A percentile compares a stretch with the other conserved stretches of the same genome.
Conservation (phyloP, 805 yeast species). For the Candida alai region DNA sequence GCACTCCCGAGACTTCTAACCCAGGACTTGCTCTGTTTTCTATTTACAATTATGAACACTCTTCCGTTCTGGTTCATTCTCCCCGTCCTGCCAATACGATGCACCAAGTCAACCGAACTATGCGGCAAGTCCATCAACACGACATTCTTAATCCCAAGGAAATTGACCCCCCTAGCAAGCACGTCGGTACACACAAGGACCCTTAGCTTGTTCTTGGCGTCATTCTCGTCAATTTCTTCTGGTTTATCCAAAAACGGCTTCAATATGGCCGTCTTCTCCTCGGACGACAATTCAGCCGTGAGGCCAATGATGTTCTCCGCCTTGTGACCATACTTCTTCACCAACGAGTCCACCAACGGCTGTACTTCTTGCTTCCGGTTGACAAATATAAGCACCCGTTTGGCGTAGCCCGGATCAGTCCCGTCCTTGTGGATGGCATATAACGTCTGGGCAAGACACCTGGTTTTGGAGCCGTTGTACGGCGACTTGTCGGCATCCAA, state of each 20-base stretch:
- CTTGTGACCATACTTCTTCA: constrained; percentile 31
- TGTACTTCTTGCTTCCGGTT: constrained; percentile 66
- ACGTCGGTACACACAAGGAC: constrained; percentile 86
- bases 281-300: constrained; percentile 60
- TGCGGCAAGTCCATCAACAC: constrained; percentile 82
- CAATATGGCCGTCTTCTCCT: constrained; percentile 56
- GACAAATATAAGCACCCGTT: constrained; percentile 81
- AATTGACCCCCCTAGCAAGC: constrained; percentile 86
- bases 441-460: constrained; percentile 83
- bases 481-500: constrained; percentile 78
- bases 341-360: constrained; percentile 53
- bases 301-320: constrained; percentile 54
- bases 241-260: constrained; percentile 59
- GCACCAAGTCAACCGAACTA: constrained; percentile 81
- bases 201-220: constrained; percentile 41
- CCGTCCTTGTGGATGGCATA: constrained; percentile 84
- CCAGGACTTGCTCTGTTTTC: constrained; percentile 59
- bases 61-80: constrained; percentile 87
- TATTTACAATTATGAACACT: constrained; percentile 74
- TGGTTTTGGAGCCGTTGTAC: constrained; percentile 75
- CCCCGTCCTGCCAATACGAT: constrained; percentile 92
- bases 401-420: constrained; percentile 69
- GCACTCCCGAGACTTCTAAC: constrained; percentile 75
- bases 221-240: constrained; percentile 30
- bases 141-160: constrained; percentile 75